phyloP scores from a whole-genome alignment of 352 stramenopile genomes.

The Phytophthora idaei region DNA sequence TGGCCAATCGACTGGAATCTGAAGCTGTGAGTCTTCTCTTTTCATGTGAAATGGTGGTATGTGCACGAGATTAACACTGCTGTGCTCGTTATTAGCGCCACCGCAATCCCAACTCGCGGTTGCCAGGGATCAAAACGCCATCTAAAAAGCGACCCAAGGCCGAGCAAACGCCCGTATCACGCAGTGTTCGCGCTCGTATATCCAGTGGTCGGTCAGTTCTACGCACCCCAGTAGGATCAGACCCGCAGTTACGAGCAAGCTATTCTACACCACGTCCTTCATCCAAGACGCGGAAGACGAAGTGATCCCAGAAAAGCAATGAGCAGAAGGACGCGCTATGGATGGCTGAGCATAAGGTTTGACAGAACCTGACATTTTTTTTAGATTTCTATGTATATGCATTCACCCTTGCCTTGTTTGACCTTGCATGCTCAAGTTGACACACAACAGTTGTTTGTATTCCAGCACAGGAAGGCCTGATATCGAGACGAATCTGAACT shows the following conservation, averaged over 20 bases:
- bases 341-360: slow-evolving; percentile 12
- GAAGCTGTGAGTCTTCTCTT: slow-evolving; percentile 47
- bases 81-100: slow-evolving; percentile 22
- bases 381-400: slow-evolving; percentile 38
- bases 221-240: slow-evolving; percentile 59
- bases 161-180: slow-evolving; percentile 33
- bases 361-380: neutral
- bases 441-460: slow-evolving; percentile 6
- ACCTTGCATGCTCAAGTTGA: neutral
- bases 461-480: slow-evolving; percentile 3
- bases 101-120: slow-evolving; percentile 28
- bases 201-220: slow-evolving; percentile 52
- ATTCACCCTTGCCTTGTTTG: neutral
- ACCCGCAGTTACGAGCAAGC: slow-evolving; percentile 73
- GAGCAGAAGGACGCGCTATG: neutral
- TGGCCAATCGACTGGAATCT: slow-evolving; percentile 64
- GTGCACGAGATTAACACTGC: neutral
- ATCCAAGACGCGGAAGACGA: slow-evolving; percentile 31
- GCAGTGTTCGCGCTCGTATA: slow-evolving; percentile 57
- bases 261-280: slow-evolving; percentile 64
- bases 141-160: slow-evolving; percentile 35
- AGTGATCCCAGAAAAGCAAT: slow-evolving; percentile 20
- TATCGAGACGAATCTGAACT: neutral
- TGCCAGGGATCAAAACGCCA: slow-evolving; percentile 26
- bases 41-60: neutral